Conservation (phyloP, 2,329 filamentous ascomycete species). For the Teratosphaeria nubilosa region DNA sequence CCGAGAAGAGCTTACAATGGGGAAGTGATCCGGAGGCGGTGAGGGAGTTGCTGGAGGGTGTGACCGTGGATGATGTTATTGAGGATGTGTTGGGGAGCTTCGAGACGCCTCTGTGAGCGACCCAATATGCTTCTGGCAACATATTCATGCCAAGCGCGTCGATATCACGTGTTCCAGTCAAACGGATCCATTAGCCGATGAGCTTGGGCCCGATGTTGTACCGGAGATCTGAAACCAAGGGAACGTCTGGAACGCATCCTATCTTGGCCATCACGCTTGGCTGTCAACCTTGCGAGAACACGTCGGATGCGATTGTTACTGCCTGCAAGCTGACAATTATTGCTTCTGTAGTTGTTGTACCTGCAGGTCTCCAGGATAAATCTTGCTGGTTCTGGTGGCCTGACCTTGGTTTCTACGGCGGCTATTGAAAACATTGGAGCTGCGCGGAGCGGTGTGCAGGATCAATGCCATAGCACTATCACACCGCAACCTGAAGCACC, state of each 20-base stretch:
- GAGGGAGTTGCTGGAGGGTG: conserved; percentile 50
- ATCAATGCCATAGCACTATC: not conserved
- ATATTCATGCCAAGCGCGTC: not conserved
- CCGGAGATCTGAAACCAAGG: not conserved
- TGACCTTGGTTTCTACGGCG: not conserved
- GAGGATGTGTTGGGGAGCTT: conserved; percentile 49
- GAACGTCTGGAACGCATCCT: not conserved
- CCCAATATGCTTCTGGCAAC: not conserved
- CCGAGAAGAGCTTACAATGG: conserved; percentile 86
- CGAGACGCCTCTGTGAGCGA: conserved; percentile 42
- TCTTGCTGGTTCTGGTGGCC: not conserved
- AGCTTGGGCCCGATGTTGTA: not conserved
- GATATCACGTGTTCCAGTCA: not conserved
- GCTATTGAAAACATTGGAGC: not conserved
- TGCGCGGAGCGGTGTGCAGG: not conserved
- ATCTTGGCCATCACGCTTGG: not conserved
- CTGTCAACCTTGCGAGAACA: not conserved
- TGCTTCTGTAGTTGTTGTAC: not conserved
- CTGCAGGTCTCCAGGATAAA: not conserved
- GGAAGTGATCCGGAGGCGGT: conserved; percentile 70
- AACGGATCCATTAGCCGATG: not conserved
- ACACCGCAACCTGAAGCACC: not conserved
- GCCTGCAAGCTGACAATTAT: not conserved
- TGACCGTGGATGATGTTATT: conserved; percentile 46
- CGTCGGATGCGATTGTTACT: not conserved